phyloP scores from a whole-genome alignment of 192 early-diverging fungal genomes.

The Backusella luteola region DNA sequence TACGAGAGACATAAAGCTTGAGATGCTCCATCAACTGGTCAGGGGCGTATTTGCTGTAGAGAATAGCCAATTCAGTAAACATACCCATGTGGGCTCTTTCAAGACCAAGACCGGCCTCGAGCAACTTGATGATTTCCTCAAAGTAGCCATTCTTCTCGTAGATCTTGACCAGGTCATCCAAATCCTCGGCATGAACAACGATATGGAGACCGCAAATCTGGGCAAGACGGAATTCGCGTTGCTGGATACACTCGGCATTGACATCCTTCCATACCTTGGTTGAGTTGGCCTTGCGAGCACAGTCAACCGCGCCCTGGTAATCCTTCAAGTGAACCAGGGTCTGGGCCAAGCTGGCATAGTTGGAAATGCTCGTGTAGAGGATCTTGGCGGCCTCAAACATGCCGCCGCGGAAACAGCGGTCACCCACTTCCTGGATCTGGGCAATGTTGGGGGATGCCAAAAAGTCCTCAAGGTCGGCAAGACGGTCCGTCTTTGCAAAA shows the following conservation, averaged over 20 bases:
- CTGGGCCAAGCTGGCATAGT: conserved; percentile 97
- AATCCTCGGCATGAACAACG: conserved; percentile 96
- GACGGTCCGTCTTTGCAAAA: conserved; percentile 91
- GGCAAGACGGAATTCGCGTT: conserved; percentile 94
- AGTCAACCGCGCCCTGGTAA: conserved; percentile 96
- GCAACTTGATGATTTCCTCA: conserved; percentile 84
- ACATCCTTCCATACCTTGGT: conserved; percentile 99
- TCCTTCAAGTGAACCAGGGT: conserved; percentile 95
- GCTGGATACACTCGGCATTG: conserved; percentile 92
- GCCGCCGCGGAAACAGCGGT: conserved; percentile 92
- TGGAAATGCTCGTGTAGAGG: conserved; percentile 93
- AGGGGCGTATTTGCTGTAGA: conserved; percentile 95
- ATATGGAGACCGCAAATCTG: conserved; percentile 98
- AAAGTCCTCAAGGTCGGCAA: conserved; percentile 94
- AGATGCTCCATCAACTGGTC: conserved; percentile 98
- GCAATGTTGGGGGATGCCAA: conserved; percentile 92
- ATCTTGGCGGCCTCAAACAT: conserved; percentile 94
- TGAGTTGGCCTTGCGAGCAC: conserved; percentile 97
- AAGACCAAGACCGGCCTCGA: conserved; percentile 94
- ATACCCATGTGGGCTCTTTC: conserved; percentile 99
- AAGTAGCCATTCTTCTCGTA: conserved; percentile 92
- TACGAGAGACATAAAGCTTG: conserved; percentile 93
- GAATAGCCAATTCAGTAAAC: conserved; percentile 98
- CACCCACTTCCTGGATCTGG: conserved; percentile 89
- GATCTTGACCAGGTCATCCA: conserved; percentile 82